These are phyloP conservation scores for Yamadazyma songkhlaensis DNA, from an alignment of 1,139 yeast genomes.

Conservation along the genomic window DNA sequence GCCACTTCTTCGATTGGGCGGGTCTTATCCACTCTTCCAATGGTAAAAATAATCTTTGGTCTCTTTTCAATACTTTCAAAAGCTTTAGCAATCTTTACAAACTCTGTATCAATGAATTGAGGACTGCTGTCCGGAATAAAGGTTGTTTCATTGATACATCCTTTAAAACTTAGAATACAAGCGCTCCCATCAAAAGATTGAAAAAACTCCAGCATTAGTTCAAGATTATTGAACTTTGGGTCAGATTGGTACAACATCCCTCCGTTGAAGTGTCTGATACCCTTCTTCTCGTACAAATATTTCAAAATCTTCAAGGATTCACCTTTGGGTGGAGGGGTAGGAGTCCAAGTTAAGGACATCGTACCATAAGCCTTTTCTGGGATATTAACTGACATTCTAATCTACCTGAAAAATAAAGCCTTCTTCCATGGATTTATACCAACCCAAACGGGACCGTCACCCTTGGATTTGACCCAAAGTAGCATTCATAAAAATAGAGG, in stretches of 20 bases:
- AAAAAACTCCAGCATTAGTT: conserved; percentile 34
- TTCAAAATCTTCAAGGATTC: conserved; percentile 48
- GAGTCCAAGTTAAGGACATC: conserved; percentile 60
- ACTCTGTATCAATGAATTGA: conserved; percentile 43
- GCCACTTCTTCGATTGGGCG: conserved; percentile 50
- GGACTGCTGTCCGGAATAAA: conserved; percentile 48
- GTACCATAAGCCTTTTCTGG: conserved; percentile 53
- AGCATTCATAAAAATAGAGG: neutral
- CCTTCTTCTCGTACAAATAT: conserved; percentile 38
- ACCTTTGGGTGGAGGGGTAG: conserved; percentile 42
- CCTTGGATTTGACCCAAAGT: too few relatives aligned
- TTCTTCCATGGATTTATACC: neutral
- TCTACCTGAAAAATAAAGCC: neutral
- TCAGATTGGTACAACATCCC: conserved; percentile 77
- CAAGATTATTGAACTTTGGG: conserved; percentile 34
- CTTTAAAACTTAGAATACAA: conserved; percentile 65
- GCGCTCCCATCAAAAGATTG: conserved; percentile 45
- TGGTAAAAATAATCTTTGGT: conserved; percentile 57
- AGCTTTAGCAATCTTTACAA: conserved; percentile 45
- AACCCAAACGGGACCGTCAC: too few relatives aligned
- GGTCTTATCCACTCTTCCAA: conserved; percentile 62
- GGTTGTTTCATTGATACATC: conserved; percentile 36
- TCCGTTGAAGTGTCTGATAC: conserved; percentile 58
- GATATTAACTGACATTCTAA: conserved; percentile 12
- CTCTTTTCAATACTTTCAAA: conserved; percentile 33